These are phyloP conservation scores for Biscogniauxia marginata DNA, from an alignment of 2,329 filamentous ascomycete species.

Conservation along the genomic window DNA sequence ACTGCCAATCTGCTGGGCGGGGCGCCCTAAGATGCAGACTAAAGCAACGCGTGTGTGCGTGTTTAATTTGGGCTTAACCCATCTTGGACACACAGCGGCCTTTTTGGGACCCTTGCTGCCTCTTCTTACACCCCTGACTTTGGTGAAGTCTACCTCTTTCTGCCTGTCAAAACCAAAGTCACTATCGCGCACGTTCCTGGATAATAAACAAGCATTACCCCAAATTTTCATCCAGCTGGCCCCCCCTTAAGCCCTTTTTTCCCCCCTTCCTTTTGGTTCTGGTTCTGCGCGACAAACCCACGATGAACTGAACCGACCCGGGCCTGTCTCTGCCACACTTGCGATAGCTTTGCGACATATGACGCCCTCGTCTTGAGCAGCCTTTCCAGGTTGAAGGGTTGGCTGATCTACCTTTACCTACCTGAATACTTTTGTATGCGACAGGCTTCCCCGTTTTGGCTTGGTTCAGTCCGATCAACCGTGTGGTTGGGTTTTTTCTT, in stretches of 20 bases:
- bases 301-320: not conserved
- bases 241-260: not conserved
- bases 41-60: conserved; percentile 28
- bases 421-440: conserved; percentile 1
- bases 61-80: conserved; percentile 38
- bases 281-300: not conserved
- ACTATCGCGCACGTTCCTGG: not conserved
- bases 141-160: not conserved
- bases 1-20: not conserved
- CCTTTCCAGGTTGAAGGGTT: conserved; percentile 23
- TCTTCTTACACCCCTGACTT: not conserved
- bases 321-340: not conserved
- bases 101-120: conserved; percentile 14
- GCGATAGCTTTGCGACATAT: conserved; percentile 20
- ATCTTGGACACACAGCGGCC: not conserved
- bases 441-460: not conserved
- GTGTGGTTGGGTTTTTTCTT: conserved; percentile 1
- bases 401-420: conserved; percentile 3
- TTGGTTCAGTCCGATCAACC: not conserved
- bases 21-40: conserved; percentile 9
- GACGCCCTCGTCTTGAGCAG: conserved; percentile 18
- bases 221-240: conserved; percentile 15
- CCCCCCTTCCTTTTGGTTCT: not conserved
- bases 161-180: not conserved
- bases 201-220: conserved; percentile 24